phyloP scores from a whole-genome alignment of 148 eudicot species.

The Camellia lanceoleosa region DNA sequence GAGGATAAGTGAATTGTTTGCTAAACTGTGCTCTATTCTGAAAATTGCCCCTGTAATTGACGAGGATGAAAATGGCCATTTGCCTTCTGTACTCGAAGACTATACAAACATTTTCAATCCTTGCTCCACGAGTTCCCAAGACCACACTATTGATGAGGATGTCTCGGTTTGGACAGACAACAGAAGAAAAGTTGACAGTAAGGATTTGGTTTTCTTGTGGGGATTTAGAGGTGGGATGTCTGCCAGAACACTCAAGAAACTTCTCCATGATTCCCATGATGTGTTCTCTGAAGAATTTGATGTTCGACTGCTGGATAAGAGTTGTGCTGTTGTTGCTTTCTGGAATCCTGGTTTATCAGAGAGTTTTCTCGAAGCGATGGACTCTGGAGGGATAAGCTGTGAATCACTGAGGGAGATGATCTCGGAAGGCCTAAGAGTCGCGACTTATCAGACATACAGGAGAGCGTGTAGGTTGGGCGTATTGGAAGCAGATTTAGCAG shows the following conservation, averaged over 20 bases:
- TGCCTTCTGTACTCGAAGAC: conserved; percentile 33
- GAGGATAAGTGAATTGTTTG: conserved; percentile 64
- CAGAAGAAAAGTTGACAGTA: conserved; percentile 42
- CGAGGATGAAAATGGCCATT: conserved; percentile 19
- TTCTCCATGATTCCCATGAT: conserved; percentile 47
- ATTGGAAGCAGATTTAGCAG: conserved; percentile 69
- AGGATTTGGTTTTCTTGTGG: conserved; percentile 81
- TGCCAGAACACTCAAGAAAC: conserved; percentile 42
- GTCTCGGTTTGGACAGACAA: conserved; percentile 45
- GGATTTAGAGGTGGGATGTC: conserved; percentile 63
- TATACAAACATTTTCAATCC: conserved; percentile 46
- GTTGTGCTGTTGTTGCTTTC: conserved; percentile 73
- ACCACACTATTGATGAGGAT: conserved; percentile 33
- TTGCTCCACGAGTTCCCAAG: conserved; percentile 27
- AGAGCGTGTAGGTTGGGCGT: conserved; percentile 45
- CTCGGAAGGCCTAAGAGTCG: conserved; percentile 59
- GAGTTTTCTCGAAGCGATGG: conserved; percentile 53
- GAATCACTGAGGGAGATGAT: conserved; percentile 47
- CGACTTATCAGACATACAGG: conserved; percentile 54
- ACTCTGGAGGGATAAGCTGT: conserved; percentile 37
- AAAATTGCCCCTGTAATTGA: conserved; percentile 30
- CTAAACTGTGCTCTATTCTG: conserved; percentile 61
- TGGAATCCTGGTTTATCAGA: conserved; percentile 48
- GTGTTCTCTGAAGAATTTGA: conserved; percentile 66
- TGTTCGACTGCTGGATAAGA: conserved; percentile 60